Conservation (phyloP, 257 asterid species). For the Agastache rugosa region DNA sequence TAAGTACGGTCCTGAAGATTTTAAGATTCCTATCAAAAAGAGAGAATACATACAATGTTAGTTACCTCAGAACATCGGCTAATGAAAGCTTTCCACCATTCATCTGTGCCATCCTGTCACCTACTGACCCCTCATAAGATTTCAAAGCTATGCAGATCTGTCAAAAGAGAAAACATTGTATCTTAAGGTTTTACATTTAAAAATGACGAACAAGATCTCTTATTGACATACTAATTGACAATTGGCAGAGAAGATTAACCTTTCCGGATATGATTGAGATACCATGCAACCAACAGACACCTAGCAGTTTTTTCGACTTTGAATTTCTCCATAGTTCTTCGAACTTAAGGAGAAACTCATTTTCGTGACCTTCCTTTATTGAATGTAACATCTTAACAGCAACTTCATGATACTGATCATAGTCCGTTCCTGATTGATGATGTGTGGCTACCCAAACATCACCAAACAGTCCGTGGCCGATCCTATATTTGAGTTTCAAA, state of each 20-base stretch:
- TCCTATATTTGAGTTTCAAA: constrained; percentile 58
- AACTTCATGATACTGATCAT: constrained; percentile 67
- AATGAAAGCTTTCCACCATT: constrained; percentile 67
- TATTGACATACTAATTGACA: background rate
- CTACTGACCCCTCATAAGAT: constrained; percentile 65
- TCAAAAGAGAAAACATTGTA: constrained; percentile 33
- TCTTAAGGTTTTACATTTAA: background rate
- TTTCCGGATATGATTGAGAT: constrained; percentile 45
- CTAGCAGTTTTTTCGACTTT: constrained; percentile 46
- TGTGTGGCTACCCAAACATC: constrained; percentile 79
- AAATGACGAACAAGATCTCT: constrained; percentile 14
- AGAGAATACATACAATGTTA: background rate
- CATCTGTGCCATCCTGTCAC: constrained; percentile 55
- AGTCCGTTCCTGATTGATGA: constrained; percentile 61
- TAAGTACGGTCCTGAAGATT: background rate
- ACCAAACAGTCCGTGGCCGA: constrained; percentile 72
- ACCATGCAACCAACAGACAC: constrained; percentile 75
- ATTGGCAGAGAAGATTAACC: constrained; percentile 34
- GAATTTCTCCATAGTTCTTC: constrained; percentile 47
- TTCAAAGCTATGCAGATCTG: constrained; percentile 65
- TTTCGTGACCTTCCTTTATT: constrained; percentile 47
- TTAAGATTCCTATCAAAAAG: background rate
- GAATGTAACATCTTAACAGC: constrained; percentile 64
- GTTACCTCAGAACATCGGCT: constrained; percentile 63
- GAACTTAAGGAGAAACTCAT: constrained; percentile 46